Base-by-base conservation (phyloP, 1,284 basidiomycete species). In the Ceratobasidium sp. region DNA sequence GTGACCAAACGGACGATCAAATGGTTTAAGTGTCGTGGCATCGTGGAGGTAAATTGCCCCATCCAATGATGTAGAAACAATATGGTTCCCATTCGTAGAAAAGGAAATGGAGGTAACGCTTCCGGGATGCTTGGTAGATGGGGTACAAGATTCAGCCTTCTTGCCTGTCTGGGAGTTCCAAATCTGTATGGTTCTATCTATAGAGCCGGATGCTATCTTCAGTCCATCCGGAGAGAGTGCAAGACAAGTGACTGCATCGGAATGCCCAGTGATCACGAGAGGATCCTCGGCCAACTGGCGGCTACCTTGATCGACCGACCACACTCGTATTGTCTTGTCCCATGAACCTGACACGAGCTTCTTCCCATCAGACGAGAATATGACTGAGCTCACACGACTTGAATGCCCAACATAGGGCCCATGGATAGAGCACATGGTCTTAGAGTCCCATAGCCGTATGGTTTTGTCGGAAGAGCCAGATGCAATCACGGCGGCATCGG, bases 71-170 rank as follows among this genome's bases (percentile, higher is more conserved):
- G 44, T 62, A 29, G 68, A 70, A 1, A 50, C 69, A 33, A 70
- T 47, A 29, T 53, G 50, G 16, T 74, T 73, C 44, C 77, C 79
- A 69, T 80, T 78, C n/a, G 76, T 75, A 19, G 76, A 77, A 50
- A 81, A 76, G 39, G 77, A 76, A 49, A 81, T 77, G 23, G 75
- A 76, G 1, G 41, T 53, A 11, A 46, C n/a, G 27, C 39, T 52
- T 1, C 21, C n/a, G 14, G n/a, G 30, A n/a, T 41, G 33, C 7
- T 58, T 25, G 7, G 33, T 57, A 19, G 64, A 16, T 21, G 21
- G 41, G 11, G n/a, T 47, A 4, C 60, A 57, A 41, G 56, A 42
- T n/a, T 56, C 27, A 11, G 68, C 23, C 23, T 27, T 11, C 21
- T 14, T 56, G 30, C 58, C 36, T 7, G 46, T 60, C 19, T 39